phyloP scores from a whole-genome alignment of 805 yeast genomes.

The Candida peoriensis region DNA sequence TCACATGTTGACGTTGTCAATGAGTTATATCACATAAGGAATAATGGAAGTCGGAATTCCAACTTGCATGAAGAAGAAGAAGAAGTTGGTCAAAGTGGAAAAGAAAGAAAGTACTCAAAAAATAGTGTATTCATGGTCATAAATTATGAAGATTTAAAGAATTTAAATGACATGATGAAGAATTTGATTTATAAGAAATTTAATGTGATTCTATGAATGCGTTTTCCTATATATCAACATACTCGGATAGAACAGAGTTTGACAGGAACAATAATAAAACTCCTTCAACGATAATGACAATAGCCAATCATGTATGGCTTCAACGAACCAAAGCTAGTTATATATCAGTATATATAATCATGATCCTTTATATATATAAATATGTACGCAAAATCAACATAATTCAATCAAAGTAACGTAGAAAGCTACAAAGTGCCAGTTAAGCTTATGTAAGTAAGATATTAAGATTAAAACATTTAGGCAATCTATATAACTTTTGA shows the following conservation, averaged over 20 bases:
- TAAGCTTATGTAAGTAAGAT: no score
- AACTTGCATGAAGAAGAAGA: constrained; percentile 1
- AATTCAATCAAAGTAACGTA: no score
- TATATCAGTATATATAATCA: not conserved
- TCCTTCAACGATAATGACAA: not conserved
- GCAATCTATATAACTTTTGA: no score
- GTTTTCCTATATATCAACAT: not conserved
- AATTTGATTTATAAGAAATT: constrained; percentile 16
- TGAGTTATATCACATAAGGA: no score
- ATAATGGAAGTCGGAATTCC: no score
- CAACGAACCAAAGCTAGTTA: not conserved
- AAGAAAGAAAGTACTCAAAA: constrained; percentile 3
- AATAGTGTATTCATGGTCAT: constrained; percentile 4
- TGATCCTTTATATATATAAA: constrained; percentile 1
- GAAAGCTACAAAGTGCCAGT: no score
- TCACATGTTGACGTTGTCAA: constrained; percentile 4
- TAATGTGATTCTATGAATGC: constrained; percentile 10
- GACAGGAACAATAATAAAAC: not conserved
- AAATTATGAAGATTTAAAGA: constrained; percentile 10
- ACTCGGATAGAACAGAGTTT: not conserved
- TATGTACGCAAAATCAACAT: no score
- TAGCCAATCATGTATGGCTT: not conserved
- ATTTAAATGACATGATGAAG: constrained; percentile 19
- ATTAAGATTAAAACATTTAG: no score
- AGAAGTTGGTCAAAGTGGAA: constrained; percentile 2